Percentiles rank a stretch among this genome's conserved stretches.
These are phyloP conservation scores for Suillus clintonianus DNA, from an alignment of 768 basidiomycete genomes.

Conservation along the genomic window DNA sequence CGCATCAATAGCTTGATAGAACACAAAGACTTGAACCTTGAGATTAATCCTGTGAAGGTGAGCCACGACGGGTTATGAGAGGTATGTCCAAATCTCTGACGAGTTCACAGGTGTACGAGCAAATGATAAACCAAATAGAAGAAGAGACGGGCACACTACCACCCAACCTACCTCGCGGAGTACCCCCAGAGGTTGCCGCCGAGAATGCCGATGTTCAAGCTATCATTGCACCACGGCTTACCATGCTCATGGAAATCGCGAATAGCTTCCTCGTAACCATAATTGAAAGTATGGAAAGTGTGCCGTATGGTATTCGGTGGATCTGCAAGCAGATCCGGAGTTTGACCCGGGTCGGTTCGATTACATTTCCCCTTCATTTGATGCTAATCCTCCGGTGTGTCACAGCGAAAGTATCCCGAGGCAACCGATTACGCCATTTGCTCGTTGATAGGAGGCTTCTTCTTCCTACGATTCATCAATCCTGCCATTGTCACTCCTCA, in stretches of 20 bases:
- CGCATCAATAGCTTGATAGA: constrained; percentile 98
- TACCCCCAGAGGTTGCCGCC: constrained; percentile 91
- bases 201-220: constrained; percentile 96
- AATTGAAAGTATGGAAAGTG: constrained; percentile 97
- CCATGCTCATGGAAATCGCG: constrained; percentile 99
- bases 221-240: constrained; percentile 94
- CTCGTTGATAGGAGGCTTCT: constrained; percentile 98
- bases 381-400: constrained; percentile 5
- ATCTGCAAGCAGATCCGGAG: constrained; percentile 99
- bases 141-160: constrained; percentile 95
- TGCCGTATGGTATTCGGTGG: constrained; percentile 99
- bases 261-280: constrained; percentile 97
- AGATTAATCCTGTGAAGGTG: constrained; percentile 98
- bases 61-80: constrained; percentile 6
- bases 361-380: constrained; percentile 9
- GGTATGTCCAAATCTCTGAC: background rate
- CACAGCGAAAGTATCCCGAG: constrained; percentile 96
- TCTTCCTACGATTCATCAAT: constrained; percentile 99
- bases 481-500: constrained; percentile 99
- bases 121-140: constrained; percentile 99
- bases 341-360: constrained; percentile 77
- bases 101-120: constrained; percentile 86
- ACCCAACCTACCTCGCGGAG: constrained; percentile 87
- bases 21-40: constrained; percentile 98
- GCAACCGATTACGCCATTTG: constrained; percentile 98